Base-by-base conservation (phyloP, 2,329 filamentous ascomycete species). In the Graphilbum sp. region DNA sequence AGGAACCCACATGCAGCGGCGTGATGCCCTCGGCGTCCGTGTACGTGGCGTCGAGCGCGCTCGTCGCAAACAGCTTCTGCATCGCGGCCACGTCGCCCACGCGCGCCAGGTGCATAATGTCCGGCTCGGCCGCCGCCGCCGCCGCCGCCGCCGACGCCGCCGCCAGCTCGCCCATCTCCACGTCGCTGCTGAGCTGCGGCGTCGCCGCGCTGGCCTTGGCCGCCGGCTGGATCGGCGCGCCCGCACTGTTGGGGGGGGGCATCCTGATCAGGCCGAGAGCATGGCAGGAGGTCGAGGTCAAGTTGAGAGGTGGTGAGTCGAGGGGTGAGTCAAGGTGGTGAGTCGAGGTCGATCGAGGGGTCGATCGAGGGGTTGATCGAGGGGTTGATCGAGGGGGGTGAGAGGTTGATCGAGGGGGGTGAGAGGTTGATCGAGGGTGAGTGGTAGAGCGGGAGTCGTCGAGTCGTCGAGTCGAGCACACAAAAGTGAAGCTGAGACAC, bases 71-170 rank as follows among this genome's bases (percentile, higher is more conserved):
- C 37, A 98, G 67, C 62, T 78, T 86, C 62, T 94, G 81, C 66
- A 98, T 90, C 38, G 74, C 80, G 8, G 69, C 65, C 43, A 95
- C 73, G 54, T 98, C 86, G 41, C 92, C 90, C 48, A 93, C 60
- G 43, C 90, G 71, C 31, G 90, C 86, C 54, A 95, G 63, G 62
- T 95, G 88, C 88, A 98, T 96, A 48, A 98, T 79, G 61, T 98
- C 88, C 48, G 83, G 72, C 51, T 83, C 75, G 4, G 54, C 48
- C 5, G 54, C 48, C 45, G 60, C 59, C 10, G 18, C 33, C 12
- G 37, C 13, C 23, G n/a, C n/a, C n/a, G n/a, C n/a, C n/a, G 54
- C 48, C 5, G 54, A 48, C 45, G 60, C 59, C 10, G 18, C 33
- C 12, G 37, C 13, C 23, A 74, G 52, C 47, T 54, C 31, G 32